A percentile compares a stretch with the other conserved stretches of the same genome.
Evolutionary conservation across 345 rosid genomes (phyloP).

Genomic region (Diplotaxis tenuifolia): DNA sequence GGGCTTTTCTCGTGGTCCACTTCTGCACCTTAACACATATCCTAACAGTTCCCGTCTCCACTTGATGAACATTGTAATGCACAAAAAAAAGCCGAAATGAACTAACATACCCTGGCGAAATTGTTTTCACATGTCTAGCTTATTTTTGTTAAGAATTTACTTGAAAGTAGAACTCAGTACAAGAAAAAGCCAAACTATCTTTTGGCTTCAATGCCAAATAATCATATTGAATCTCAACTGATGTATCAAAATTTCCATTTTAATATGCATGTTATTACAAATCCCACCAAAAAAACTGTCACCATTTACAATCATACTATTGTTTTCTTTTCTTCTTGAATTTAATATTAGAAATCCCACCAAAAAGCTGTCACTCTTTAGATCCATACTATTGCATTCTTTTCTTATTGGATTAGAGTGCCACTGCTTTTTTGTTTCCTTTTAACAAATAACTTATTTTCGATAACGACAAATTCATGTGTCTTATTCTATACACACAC

Average conservation of each 20-base stretch:
- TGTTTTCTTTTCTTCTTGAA: slow-evolving; percentile 13
- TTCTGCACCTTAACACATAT: slow-evolving; percentile 29
- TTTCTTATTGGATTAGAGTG: slow-evolving; percentile 26
- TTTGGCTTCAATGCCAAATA: neutral
- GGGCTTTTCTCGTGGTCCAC: slow-evolving; percentile 40
- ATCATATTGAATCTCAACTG: neutral
- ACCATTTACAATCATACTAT: slow-evolving; percentile 11
- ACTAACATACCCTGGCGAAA: slow-evolving; percentile 4
- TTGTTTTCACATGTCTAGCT: neutral
- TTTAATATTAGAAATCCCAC: neutral
- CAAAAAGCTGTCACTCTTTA: slow-evolving; percentile 14
- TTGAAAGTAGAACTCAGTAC: neutral
- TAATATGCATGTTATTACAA: neutral
- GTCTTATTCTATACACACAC: slow-evolving; percentile 14
- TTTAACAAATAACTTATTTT: neutral
- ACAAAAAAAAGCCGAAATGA: neutral
- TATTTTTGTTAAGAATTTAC: neutral
- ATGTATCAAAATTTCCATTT: neutral
- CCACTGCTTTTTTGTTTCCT: neutral
- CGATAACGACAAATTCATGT: slow-evolving; percentile 24
- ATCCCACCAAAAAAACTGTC: slow-evolving; percentile 6
- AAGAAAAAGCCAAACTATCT: neutral
- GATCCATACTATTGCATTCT: slow-evolving; percentile 25
- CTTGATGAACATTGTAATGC: neutral
- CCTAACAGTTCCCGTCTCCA: slow-evolving; percentile 29